Base-by-base conservation (phyloP, 225 moss, liverwort and hornwort genomes). In the Pleurozium schreberi region DNA sequence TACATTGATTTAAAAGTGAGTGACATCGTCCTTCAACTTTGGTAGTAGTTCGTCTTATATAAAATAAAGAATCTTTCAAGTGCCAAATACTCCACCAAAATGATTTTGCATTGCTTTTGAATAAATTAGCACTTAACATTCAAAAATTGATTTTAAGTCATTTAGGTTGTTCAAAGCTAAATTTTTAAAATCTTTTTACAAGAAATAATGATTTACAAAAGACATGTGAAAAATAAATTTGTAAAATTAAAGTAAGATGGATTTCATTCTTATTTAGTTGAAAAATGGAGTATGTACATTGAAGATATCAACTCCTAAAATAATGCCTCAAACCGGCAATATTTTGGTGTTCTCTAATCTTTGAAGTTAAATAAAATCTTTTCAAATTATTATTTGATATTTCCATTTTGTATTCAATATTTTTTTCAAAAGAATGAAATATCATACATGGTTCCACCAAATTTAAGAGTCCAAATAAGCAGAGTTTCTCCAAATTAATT, bases 321-420 rank as follows among this genome's bases (percentile, higher is more conserved):
- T n/a, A n/a, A 49, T 49, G 12, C 3, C 18, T 1, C 12, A 49
- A 1, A 4, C 1, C n/a, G n/a, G 19, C 12, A 2, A 31, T 31
- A 31, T 31, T 74, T 74, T 4, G 15, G 4, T 31, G 6, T 18
- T 0, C 3, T 13, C 5, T 8, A 27, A 30, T 31, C 2, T 43
- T 45, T 73, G 28, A 45, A 73, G 10, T 18, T 71, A 45, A 30
- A 30, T 45, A 30, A 73, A 22, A 40, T 23, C 7, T 13, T 69
- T 14, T 0, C 4, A 14, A 68, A 23, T n/a, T 22, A 21, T 2
- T 38, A 38, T 36, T 66, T 22, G 59, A 10, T 59, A 58, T 59
- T 59, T n/a, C n/a, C n/a, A n/a, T n/a, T n/a, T n/a, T n/a, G n/a
- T n/a, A n/a, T n/a, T n/a, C n/a, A n/a, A n/a, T n/a, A n/a, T n/a